Evolutionary conservation across 805 yeast genomes (phyloP).

Genomic region (Metschnikowia borealis): DNA sequence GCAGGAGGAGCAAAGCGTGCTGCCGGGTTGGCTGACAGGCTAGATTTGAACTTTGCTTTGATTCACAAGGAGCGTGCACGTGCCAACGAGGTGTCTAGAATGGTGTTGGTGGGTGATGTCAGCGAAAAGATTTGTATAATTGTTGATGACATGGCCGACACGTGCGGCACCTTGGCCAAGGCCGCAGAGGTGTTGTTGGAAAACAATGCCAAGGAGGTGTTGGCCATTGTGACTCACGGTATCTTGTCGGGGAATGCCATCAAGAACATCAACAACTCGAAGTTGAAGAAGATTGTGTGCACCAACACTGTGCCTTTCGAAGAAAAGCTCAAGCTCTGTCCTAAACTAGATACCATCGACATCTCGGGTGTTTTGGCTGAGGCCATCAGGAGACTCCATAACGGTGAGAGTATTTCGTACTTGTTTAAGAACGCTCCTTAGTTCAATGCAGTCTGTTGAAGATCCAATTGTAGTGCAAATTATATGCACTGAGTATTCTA

Average conservation of each 20-base stretch:
- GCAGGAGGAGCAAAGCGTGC: slow-evolving; percentile 91
- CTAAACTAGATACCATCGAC: slow-evolving; percentile 65
- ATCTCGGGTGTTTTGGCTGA: slow-evolving; percentile 74
- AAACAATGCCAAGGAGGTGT: slow-evolving; percentile 65
- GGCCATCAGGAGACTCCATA: slow-evolving; percentile 78
- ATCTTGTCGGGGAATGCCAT: slow-evolving; percentile 73
- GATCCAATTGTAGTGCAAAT: background rate
- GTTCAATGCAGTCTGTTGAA: background rate
- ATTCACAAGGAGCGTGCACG: slow-evolving; percentile 81
- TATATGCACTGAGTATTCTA: too few relatives aligned
- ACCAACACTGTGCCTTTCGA: slow-evolving; percentile 79
- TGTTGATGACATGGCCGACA: slow-evolving; percentile 88
- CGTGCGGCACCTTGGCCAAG: slow-evolving; percentile 81
- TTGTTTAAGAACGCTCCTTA: slow-evolving; percentile 65
- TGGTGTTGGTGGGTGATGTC: slow-evolving; percentile 86
- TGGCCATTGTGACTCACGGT: slow-evolving; percentile 83
- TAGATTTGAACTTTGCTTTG: slow-evolving; percentile 77
- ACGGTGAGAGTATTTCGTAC: slow-evolving; percentile 82
- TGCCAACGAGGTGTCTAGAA: slow-evolving; percentile 78
- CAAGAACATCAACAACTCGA: slow-evolving; percentile 63
- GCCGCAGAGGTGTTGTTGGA: slow-evolving; percentile 73
- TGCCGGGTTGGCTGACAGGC: slow-evolving; percentile 76
- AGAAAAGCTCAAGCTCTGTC: slow-evolving; percentile 54
- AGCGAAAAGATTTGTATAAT: slow-evolving; percentile 69
- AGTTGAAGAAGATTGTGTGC: slow-evolving; percentile 66